Percentiles rank a stretch among this genome's conserved stretches.
Conservation (phyloP, 2,329 filamentous ascomycete genomes). For the Apiospora kogelbergensis region DNA sequence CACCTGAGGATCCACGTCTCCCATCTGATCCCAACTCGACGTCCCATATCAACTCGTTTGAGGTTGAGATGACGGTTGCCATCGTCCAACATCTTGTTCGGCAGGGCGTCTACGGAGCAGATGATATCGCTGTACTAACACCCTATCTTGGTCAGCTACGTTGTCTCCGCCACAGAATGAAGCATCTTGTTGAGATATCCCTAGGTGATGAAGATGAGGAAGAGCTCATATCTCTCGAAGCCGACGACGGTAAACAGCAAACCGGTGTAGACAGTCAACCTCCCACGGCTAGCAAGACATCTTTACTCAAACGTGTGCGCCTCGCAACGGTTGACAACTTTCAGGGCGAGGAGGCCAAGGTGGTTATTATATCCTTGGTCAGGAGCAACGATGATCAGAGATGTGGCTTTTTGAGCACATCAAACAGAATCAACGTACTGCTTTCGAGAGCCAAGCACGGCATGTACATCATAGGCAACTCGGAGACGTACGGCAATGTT, state of each 20-base stretch:
- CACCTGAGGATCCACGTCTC: conserved; percentile 24
- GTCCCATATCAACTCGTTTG: conserved; percentile 56
- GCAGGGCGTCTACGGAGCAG: conserved; percentile 59
- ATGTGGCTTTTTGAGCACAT: conserved; percentile 65
- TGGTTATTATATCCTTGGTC: conserved; percentile 70
- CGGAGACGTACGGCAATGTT: conserved; percentile 54
- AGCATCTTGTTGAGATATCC: conserved; percentile 56
- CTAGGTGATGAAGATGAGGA: conserved; percentile 63
- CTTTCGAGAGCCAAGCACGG: conserved; percentile 67
- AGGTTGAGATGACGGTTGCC: conserved; percentile 62
- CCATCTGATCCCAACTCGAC: conserved; percentile 35
- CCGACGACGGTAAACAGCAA: conserved; percentile 21
- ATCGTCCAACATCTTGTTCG: conserved; percentile 65
- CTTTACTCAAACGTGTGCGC: conserved; percentile 48
- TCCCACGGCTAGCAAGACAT: conserved; percentile 34
- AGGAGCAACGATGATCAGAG: conserved; percentile 61
- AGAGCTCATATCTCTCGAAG: conserved; percentile 44
- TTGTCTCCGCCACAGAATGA: conserved; percentile 47
- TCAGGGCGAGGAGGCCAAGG: conserved; percentile 73
- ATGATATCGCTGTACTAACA: conserved; percentile 70
- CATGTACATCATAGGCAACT: conserved; percentile 70
- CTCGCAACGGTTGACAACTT: conserved; percentile 74
- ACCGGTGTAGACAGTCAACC: conserved; percentile 14
- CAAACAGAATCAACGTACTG: conserved; percentile 70
- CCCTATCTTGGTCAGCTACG: conserved; percentile 61